Base-by-base conservation (phyloP, 257 asterid genomes). In the Solanum gracilifrons region DNA sequence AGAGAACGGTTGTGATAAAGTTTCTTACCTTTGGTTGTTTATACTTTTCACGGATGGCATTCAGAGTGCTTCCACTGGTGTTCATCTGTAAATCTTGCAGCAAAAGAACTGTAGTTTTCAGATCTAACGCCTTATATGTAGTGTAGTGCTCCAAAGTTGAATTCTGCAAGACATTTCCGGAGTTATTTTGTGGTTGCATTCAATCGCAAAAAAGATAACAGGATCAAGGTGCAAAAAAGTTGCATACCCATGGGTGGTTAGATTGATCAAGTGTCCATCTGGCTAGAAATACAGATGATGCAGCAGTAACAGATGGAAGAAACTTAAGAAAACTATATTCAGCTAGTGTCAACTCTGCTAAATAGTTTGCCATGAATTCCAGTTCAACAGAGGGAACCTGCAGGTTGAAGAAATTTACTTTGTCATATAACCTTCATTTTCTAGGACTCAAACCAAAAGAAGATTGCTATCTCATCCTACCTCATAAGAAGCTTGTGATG, bases 211-310 rank as follows among this genome's bases (percentile, higher is more conserved):
- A 87, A 37, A 69, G 84, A 85, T 33, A 84, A 51, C 66, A 3
- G 37, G 83, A 69, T 48, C 35, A 18, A 89, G 87, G 71, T 85
- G 90, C 21, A 20, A 36, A 51, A 87, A 90, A 89, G 83, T 82
- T 88, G 88, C 95, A 9, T 51, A 97, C 99, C 99, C 99, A 97
- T 88, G 99, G 99, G 92, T 95, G 93, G 75, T 90, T 93, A 58
- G 98, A 93, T 90, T 97, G 99, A 90, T 97, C 98, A 60, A 97
- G 94, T 32, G 97, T 97, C 99, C 99, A 97, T 93, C 95, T 91
- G 82, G 99, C 99, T 85, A 97, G 92, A 90, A 96, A 95, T 75
- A 97, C 95, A 76, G 97, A 99, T 25, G 99, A 95, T 46, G 99
- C 99, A 74, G 99, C 99, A 83, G 93, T 87, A 73, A 92, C 90